Evolutionary conservation across 1,284 basidiomycete species (phyloP), one percentile per base, ranked within the genome.

Genomic region (Ustilago bromivora): DNA sequence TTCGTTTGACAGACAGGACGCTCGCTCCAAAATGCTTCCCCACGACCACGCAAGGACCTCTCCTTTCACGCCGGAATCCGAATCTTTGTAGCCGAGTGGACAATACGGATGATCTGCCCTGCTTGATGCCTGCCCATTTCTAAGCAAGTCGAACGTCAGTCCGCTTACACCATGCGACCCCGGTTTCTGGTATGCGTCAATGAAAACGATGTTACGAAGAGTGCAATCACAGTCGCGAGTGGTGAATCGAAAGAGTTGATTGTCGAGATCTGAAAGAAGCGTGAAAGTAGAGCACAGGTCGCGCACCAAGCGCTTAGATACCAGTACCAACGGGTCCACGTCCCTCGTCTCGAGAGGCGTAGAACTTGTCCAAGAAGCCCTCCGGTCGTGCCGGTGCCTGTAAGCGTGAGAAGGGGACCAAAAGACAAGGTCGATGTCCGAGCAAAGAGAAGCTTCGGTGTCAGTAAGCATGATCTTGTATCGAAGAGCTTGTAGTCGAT

Each of bases 341-440:
- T 41, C 83, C 83, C 63, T 84, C 82, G 74, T 86, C 84, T 77
- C 82, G 78, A 43, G 80, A 78, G 31, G 93, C 92, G 69, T 92
- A 92, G 87, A 95, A 95, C 88, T 91, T 93, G 86, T 94, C 90
- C 89, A 95, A 88, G 87, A 95, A 95, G 19, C 91, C 90, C 80
- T 90, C 89, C 3, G 85, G 85, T 66, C 71, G 71, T 61, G 84
- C 79, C 88, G 88, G 71, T 46, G 55, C 63, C 74, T 79, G 58
- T 63, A n/a, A 15, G 19, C 13, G 28, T 28, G 47, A 35, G 34
- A 51, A 32, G 5, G 40, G 32, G 17, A 3, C n/a, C 6, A 34
- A 5, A 17, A 1, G 19, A 61, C 46, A 47, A 40, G 11, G 17
- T 46, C 56, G 41, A 49, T 40, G 34, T 55, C 28, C 51, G 57